A percentile compares a stretch with the other conserved stretches of the same genome.
phyloP scores from a whole-genome alignment of 176 grass and related monocot species.

The Carex littledalei region DNA sequence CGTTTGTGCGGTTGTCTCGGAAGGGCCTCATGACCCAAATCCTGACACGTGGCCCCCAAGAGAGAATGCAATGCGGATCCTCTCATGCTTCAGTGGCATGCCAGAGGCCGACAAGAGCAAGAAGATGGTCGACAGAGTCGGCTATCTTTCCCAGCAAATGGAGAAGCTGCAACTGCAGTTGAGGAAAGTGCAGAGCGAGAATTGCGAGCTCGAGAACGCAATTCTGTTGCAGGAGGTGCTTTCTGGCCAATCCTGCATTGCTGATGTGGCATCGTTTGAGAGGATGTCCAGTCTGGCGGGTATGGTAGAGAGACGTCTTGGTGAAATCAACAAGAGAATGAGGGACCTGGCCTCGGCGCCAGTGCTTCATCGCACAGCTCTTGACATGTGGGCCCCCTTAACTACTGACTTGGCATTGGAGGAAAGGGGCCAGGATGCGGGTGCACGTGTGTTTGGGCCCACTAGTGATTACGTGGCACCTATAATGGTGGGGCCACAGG shows the following conservation, averaged over 20 bases:
- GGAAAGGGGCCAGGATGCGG: neutral
- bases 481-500: neutral
- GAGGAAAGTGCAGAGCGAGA: constrained; percentile 11
- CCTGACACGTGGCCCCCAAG: neutral
- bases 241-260: neutral
- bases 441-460: neutral
- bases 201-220: neutral
- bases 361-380: neutral
- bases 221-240: neutral
- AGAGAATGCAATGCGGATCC: neutral
- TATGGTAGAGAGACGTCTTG: neutral
- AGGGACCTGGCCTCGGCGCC: neutral
- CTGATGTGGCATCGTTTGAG: neutral
- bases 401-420: neutral
- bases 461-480: neutral
- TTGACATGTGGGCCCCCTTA: neutral
- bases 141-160: neutral
- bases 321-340: neutral
- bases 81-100: neutral
- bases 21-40: neutral
- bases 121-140: neutral
- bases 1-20: neutral
- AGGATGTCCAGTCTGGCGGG: neutral
- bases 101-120: neutral
- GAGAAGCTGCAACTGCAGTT: neutral